Conservation (phyloP, 2,329 filamentous ascomycete species). For the Lasiodiplodia sp. region DNA sequence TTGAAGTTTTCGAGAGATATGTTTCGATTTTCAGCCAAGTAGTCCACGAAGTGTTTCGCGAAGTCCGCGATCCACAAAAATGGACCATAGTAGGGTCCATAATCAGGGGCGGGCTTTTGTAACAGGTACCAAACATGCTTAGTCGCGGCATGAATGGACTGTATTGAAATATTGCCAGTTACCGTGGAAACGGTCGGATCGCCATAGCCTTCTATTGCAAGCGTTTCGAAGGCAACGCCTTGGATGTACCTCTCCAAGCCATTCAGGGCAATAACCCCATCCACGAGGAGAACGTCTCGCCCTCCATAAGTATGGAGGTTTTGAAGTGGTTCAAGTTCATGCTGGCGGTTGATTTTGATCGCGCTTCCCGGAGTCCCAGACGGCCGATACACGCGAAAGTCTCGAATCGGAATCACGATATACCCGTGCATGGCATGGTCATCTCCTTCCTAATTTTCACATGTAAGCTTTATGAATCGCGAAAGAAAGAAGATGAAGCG, state of each 20-base stretch:
- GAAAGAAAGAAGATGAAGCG: background rate
- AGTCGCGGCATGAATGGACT: constrained; percentile 47
- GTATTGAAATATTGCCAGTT: constrained; percentile 67
- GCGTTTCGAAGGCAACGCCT: constrained; percentile 61
- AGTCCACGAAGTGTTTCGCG: constrained; percentile 76
- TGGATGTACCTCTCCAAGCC: constrained; percentile 59
- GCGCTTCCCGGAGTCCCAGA: background rate
- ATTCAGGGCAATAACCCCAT: constrained; percentile 55
- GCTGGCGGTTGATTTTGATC: background rate
- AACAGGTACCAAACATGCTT: constrained; percentile 70
- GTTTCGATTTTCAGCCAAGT: constrained; percentile 50
- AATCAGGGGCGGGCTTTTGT: constrained; percentile 63
- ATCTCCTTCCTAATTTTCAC: background rate
- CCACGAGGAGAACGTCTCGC: constrained; percentile 36
- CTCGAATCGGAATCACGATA: background rate
- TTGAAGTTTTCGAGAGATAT: constrained; percentile 66
- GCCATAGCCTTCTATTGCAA: constrained; percentile 74
- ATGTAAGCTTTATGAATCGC: background rate
- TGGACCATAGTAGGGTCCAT: constrained; percentile 65
- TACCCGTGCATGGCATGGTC: background rate
- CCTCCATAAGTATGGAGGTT: constrained; percentile 32
- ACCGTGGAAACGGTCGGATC: constrained; percentile 55
- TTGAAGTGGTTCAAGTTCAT: constrained; percentile 36
- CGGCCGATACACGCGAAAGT: constrained; percentile 20
- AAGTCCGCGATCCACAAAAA: constrained; percentile 77